Evolutionary conservation across 257 asterid genomes (phyloP), one percentile per base, ranked within the genome.

Genomic region (Ballota nigra): DNA sequence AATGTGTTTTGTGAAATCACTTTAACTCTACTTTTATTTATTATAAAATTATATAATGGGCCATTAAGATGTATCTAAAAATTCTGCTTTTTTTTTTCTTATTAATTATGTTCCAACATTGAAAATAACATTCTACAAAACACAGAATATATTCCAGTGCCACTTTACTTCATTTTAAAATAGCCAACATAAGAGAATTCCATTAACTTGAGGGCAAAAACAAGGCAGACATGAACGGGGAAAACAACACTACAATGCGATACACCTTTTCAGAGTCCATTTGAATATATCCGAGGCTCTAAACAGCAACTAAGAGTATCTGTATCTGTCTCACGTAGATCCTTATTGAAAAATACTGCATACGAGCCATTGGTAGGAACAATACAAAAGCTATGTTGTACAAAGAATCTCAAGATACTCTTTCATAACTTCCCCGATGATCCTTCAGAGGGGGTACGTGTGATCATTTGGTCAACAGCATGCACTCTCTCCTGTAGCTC

Each of bases 391-490:
- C 65, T 68, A 20, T 45, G 62, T 11, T 16, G 63, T 43, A 20
- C 59, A 20, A 45, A 24, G 45, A 73, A 13, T 68, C 15, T 63
- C 9, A n/a, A 49, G 15, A 16, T 7, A 57, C n/a, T 5, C n/a
- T 60, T 19, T 45, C 53, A 69, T 77, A 75, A 81, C 73, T 82
- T 80, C 64, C 64, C 82, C 2, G 72, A 58, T 63, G 75, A 78
- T 69, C 87, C 96, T 84, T 92, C 98, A 2, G 86, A 59, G 0
- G 98, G 99, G 45, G 99, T 95, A 75, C 78, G 72, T 11, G 99
- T 92, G 41, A 90, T 88, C 98, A 95, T 95, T 78, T 89, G 93
- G 78, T 95, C 99, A 24, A 95, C 99, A 13, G 99, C 99, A 66
- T 95, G 99, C 62, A 95, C 99, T 29, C 81, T 80, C 34, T 84